Conservation (phyloP, 768 basidiomycete genomes). For the Wakefieldia striispora region DNA sequence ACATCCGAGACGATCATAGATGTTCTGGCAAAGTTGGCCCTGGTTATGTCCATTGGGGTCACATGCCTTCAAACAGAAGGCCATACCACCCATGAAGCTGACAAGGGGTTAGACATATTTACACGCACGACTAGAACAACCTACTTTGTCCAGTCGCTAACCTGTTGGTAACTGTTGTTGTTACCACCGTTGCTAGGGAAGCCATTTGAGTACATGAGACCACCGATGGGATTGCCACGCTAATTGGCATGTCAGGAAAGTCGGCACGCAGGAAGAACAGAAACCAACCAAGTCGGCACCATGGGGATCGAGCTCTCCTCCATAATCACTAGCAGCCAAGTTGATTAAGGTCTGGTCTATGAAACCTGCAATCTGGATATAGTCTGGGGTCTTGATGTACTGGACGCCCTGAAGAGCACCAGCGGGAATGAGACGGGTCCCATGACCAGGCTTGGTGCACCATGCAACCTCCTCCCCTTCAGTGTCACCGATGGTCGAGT, state of each 20-base stretch:
- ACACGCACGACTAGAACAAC: slow-evolving; percentile 14
- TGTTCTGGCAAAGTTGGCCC: slow-evolving; percentile 62
- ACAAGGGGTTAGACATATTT: slow-evolving; percentile 12
- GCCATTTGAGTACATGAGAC: slow-evolving; percentile 60
- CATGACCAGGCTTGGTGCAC: slow-evolving; percentile 70
- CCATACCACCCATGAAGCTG: slow-evolving; percentile 65
- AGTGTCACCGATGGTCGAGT: slow-evolving; percentile 56
- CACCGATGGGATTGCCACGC: slow-evolving; percentile 80
- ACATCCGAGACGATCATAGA: slow-evolving; percentile 74
- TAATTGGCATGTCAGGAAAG: slow-evolving; percentile 17
- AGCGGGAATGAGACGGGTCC: slow-evolving; percentile 70
- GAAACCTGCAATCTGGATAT: slow-evolving; percentile 61
- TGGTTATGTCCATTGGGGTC: slow-evolving; percentile 53
- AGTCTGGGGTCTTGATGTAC: slow-evolving; percentile 55
- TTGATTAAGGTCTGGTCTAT: slow-evolving; percentile 61
- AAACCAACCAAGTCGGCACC: slow-evolving; percentile 56
- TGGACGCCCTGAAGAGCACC: slow-evolving; percentile 67
- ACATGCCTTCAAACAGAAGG: slow-evolving; percentile 74
- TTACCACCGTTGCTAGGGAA: slow-evolving; percentile 42
- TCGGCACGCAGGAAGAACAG: slow-evolving; percentile 5
- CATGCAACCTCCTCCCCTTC: slow-evolving; percentile 75
- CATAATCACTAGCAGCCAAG: slow-evolving; percentile 51
- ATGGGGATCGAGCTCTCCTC: slow-evolving; percentile 76
- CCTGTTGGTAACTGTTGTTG: slow-evolving; percentile 48
- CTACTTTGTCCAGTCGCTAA: slow-evolving; percentile 68